Evolutionary conservation across 202 grass and related monocot genomes (phyloP), one percentile per base, ranked within the genome.

Genomic region (Zizania palustris): DNA sequence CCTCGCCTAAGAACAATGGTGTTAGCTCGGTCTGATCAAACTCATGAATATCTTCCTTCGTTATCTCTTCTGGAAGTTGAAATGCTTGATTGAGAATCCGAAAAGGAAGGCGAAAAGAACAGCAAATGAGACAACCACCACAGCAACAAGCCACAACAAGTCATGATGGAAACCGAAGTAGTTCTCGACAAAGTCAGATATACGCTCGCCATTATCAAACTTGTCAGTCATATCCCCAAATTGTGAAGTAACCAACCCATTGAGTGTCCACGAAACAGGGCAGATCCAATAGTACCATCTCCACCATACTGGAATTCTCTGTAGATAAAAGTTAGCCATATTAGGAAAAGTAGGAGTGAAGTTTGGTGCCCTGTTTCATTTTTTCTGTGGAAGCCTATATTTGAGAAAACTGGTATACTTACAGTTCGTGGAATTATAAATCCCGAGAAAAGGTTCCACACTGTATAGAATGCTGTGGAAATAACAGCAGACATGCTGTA

Each of bases 281-380:
- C 91, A 91, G 33, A 80, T 65, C 91, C 91, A 90, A 40, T 76
- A 90, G 65, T 80, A 93, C 91, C 91, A 93, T 39, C 87, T 90
- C 91, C 88, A 93, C 91, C 91, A 93, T 64, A 93, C 49, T 34
- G 91, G 91, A 56, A 93, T 91, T 69, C 76, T 86, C 85, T 93
- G 87, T 28, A 45, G 40, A 7, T 13, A 43, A 62, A 71, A n/a
- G 14, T 16, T 53, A 9, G 1, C 46, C 13, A 39, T 65, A 19
- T 20, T 45, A 49, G 21, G 4, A 63, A 77, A 49, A 80, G 44
- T 34, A 39, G 22, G 19, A 38, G 12, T 11, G 42, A 68, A 21
- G 56, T 57, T 28, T 28, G 28, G 28, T 28, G 28, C 28, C 2
- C 28, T 28, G 28, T 28, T 28, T 28, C 28, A 28, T 28, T 28